A percentile compares a stretch with the other conserved stretches of the same genome.
phyloP scores from a whole-genome alignment of 1,139 yeast genomes.

The Pneumocystis sp. region DNA sequence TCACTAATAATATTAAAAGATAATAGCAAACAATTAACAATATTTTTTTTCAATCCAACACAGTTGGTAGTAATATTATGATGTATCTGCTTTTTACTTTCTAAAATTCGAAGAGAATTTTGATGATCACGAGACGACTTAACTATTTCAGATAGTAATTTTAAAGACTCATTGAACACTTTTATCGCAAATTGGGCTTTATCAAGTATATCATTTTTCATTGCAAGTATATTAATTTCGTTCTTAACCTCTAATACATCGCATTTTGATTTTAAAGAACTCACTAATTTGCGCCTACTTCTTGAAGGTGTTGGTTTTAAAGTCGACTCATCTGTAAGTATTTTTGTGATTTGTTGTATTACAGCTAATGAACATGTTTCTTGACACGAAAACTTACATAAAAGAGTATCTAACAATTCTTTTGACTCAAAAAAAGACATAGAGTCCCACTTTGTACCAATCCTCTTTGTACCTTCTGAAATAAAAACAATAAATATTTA shows the following conservation, averaged over 20 bases:
- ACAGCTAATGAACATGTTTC: background rate
- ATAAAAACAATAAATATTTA: background rate
- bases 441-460: background rate
- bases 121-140: background rate
- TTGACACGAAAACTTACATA: background rate
- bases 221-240: background rate
- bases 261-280: background rate
- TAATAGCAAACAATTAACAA: background rate
- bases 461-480: background rate
- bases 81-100: background rate
- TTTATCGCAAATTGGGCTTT: background rate
- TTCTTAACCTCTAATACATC: background rate
- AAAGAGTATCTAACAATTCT: background rate
- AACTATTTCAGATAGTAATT: background rate
- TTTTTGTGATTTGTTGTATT: background rate
- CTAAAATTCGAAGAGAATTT: background rate
- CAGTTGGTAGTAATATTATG: background rate
- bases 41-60: background rate
- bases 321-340: background rate
- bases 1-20: background rate
- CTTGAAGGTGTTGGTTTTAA: background rate
- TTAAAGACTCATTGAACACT: background rate
- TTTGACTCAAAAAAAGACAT: background rate
- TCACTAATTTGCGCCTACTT: background rate
- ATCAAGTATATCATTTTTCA: background rate